Evolutionary conservation across 352 stramenopile genomes (phyloP).

Genomic region (Plasmopara viticola): DNA sequence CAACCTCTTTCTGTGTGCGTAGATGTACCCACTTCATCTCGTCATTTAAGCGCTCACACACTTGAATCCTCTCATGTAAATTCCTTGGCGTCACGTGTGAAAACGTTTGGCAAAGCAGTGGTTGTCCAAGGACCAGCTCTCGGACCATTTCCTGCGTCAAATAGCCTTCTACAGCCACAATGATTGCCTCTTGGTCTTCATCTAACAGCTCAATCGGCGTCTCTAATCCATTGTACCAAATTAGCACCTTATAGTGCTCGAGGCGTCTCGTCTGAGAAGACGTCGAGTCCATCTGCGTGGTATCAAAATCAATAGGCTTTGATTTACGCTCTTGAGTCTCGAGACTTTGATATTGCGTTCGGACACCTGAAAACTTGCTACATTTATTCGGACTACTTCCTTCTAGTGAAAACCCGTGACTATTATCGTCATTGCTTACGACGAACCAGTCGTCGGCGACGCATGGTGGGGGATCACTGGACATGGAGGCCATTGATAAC

Average conservation of each 20-base stretch:
- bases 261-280: conserved; percentile 6
- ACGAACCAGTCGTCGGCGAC: conserved; percentile 25
- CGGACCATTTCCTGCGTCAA: conserved; percentile 5
- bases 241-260: conserved; percentile 5
- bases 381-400: background rate
- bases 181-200: conserved; percentile 21
- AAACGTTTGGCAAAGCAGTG: conserved; percentile 35
- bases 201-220: conserved; percentile 20
- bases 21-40: conserved; percentile 34
- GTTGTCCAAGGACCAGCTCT: conserved; percentile 24
- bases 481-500: conserved; percentile 7
- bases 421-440: conserved; percentile 8
- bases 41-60: conserved; percentile 33
- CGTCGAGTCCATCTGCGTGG: conserved; percentile 8
- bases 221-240: conserved; percentile 22
- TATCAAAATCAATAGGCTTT: background rate
- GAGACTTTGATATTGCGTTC: too few relatives aligned
- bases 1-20: background rate
- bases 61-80: conserved; percentile 30
- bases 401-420: background rate
- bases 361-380: too few relatives aligned
- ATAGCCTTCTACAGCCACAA: conserved; percentile 22
- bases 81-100: conserved; percentile 24
- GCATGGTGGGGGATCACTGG: conserved; percentile 1
- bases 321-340: too few relatives aligned